These are phyloP conservation scores for Carex pumila DNA, from an alignment of 176 grass and related monocot genomes.

Conservation along the genomic window DNA sequence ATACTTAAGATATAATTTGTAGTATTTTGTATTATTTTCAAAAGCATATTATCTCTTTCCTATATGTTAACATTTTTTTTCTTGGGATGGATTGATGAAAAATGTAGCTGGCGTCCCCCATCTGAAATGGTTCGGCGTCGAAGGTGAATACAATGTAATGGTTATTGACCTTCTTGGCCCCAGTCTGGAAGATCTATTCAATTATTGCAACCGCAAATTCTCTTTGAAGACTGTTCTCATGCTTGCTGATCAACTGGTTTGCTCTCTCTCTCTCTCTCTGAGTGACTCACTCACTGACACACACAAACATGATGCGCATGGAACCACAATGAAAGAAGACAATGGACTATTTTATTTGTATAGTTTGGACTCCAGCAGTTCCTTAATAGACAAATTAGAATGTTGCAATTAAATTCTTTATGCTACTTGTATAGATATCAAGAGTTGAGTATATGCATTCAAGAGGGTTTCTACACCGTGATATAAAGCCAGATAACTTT, in stretches of 20 bases:
- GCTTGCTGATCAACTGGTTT: conserved; percentile 82
- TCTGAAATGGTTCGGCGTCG: conserved; percentile 77
- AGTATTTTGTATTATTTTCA: background rate
- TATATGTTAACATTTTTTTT: background rate
- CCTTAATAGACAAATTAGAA: background rate
- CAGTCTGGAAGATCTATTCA: conserved; percentile 80
- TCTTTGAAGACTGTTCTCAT: conserved; percentile 81
- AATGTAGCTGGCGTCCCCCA: conserved; percentile 71
- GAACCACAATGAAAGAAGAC: background rate
- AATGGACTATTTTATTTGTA: background rate
- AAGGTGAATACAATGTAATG: conserved; percentile 80
- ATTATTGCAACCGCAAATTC: conserved; percentile 72
- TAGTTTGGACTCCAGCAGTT: background rate
- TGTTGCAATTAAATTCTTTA: background rate
- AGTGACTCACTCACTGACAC: background rate
- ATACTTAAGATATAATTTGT: background rate
- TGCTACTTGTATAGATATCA: conserved; percentile 35
- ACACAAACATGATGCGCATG: background rate
- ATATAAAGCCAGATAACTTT: conserved; percentile 86
- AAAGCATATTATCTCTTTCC: background rate
- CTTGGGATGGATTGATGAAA: background rate
- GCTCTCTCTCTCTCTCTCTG: conserved; percentile 1
- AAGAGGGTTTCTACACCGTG: conserved; percentile 63
- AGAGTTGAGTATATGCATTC: conserved; percentile 63
- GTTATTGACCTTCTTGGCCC: conserved; percentile 80